These are phyloP conservation scores for Monilinia vaccinii-corymbosi DNA, from an alignment of 2,329 filamentous ascomycete genomes.

Conservation along the genomic window DNA sequence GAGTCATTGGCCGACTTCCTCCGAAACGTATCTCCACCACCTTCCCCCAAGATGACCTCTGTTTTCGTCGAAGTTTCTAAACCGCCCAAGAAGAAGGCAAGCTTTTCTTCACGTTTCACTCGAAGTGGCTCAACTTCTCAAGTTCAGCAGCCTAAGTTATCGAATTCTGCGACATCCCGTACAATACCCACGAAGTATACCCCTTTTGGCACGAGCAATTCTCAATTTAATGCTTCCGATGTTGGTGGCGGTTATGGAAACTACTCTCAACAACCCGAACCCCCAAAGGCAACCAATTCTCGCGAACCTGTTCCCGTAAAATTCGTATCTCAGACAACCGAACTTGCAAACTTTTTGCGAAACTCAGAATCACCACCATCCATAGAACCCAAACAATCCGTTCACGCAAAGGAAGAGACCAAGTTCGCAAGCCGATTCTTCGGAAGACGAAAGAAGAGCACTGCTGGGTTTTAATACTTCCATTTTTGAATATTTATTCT, in stretches of 20 bases:
- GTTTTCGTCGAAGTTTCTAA: conserved; percentile 15
- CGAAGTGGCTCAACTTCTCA: conserved; percentile 29
- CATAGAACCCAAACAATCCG: neutral
- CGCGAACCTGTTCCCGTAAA: conserved; percentile 22
- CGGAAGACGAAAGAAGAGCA: conserved; percentile 7
- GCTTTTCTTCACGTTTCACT: conserved; percentile 51
- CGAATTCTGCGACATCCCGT: conserved; percentile 19
- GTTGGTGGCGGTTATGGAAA: conserved; percentile 36
- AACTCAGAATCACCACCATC: conserved; percentile 20
- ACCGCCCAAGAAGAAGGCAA: conserved; percentile 46
- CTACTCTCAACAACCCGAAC: conserved; percentile 20
- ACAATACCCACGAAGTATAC: conserved; percentile 31
- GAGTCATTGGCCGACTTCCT: conserved; percentile 69
- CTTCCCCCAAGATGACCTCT: conserved; percentile 33
- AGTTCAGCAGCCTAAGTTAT: conserved; percentile 30
- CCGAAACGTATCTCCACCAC: conserved; percentile 57
- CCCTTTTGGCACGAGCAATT: conserved; percentile 16
- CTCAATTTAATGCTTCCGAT: conserved; percentile 41
- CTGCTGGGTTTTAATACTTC: neutral
- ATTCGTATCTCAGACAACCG: conserved; percentile 41
- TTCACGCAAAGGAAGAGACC: conserved; percentile 5
- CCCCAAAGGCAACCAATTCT: conserved; percentile 15
- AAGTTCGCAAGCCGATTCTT: conserved; percentile 10
- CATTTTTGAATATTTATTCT: neutral
- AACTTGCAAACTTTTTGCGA: conserved; percentile 61